A percentile compares a stretch with the other conserved stretches of the same genome.
Evolutionary conservation across 192 early-diverging fungal genomes (phyloP).

Genomic region (Coemansia sp.): DNA sequence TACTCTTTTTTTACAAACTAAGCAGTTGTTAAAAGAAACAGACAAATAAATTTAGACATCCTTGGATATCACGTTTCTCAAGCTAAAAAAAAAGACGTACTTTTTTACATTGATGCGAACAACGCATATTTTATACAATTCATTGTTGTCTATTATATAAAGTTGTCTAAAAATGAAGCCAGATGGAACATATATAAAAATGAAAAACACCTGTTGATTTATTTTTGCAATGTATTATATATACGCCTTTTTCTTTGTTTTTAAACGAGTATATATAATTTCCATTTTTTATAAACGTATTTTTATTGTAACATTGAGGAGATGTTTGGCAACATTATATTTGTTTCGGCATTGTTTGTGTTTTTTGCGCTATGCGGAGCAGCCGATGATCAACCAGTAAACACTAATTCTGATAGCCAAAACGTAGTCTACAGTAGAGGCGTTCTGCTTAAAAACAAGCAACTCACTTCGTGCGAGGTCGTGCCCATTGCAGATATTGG

Average conservation of each 20-base stretch:
- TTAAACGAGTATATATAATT: not conserved
- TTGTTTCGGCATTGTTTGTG: too few species aligned
- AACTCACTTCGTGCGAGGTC: conserved; percentile 1
- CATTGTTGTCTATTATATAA: not conserved
- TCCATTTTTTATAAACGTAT: not conserved
- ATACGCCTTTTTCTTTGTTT: not conserved
- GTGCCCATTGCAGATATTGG: not conserved
- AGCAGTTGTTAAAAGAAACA: too few species aligned
- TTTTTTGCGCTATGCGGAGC: too few species aligned
- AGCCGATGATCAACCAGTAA: not conserved
- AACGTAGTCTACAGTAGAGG: not conserved
- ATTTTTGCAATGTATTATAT: not conserved
- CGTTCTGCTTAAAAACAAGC: not conserved
- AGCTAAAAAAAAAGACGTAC: not conserved
- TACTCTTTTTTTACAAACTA: too few species aligned
- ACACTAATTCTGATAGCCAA: not conserved
- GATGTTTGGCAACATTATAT: not conserved
- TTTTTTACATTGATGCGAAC: not conserved
- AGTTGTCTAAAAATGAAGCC: not conserved
- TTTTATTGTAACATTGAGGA: not conserved
- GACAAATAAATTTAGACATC: too few species aligned
- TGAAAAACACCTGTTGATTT: not conserved
- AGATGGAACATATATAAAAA: not conserved
- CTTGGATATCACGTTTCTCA: too few species aligned
- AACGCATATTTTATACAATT: not conserved